Evolutionary conservation across 306 rosid genomes (phyloP), one percentile per base, ranked within the genome.

Genomic region (Acacia melanoxylon): DNA sequence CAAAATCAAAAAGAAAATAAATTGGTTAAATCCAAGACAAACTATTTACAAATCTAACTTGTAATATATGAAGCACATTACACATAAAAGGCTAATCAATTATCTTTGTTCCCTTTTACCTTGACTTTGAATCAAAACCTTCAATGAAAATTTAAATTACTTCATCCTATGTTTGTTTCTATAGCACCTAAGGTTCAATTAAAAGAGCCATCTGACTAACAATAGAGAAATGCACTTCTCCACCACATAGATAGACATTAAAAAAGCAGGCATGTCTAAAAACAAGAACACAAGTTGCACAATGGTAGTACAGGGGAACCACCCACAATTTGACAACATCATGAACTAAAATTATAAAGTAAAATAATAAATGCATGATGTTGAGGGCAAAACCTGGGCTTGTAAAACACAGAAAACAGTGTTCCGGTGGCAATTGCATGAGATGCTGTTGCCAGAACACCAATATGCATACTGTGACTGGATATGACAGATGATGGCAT

Each of bases 401-500:
- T 95, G 88, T 95, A 95, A 82, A 93, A 93, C 42, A 95, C 99
- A 70, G 98, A 95, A 82, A 95, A 93, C 83, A 93, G 85, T 1
- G 98, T 95, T 85, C 95, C 92, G 0, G 98, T 93, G 42, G 93
- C 65, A 86, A 93, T 89, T 79, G 99, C 99, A 77, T 95, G 98
- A 76, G 95, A 95, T 68, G 99, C 99, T 54, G 98, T 92, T 35
- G 98, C 99, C 76, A 95, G 87, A 89, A 95, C 98, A 61, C 98
- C 98, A 80, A 93, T 92, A 89, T 95, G 99, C 99, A 95, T 95
- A 82, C 99, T 93, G 87, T 95, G 98, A 83, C 99, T 93, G 70
- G 99, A 95, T 83, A 95, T 93, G 79, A 93, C 99, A 82, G 98
- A 93, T 83, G 97, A 93, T 65, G 99, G 99, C 99, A 95, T 90